These are phyloP conservation scores for Nakazawaea peltata DNA, from an alignment of 805 yeast genomes.

Conservation along the genomic window DNA sequence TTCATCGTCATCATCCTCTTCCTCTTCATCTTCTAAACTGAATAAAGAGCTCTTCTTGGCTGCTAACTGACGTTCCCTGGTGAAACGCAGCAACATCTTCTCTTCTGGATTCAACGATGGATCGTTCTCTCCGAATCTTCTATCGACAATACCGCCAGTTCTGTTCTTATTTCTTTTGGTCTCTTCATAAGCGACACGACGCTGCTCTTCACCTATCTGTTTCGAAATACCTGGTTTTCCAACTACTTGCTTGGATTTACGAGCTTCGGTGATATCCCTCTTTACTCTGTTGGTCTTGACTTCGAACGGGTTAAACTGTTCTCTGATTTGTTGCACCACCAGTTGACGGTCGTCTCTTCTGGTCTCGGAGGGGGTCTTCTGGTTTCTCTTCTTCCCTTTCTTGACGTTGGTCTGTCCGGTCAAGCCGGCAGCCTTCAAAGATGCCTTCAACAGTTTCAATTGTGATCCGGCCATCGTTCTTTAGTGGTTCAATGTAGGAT, in stretches of 20 bases:
- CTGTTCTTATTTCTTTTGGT: slow-evolving; percentile 57
- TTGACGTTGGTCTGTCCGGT: slow-evolving; percentile 78
- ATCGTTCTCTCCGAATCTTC: slow-evolving; percentile 88
- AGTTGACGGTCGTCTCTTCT: slow-evolving; percentile 61
- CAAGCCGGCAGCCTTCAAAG: slow-evolving; percentile 68
- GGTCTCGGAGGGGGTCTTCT: slow-evolving; percentile 50
- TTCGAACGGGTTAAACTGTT: slow-evolving; percentile 88
- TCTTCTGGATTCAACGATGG: slow-evolving; percentile 72
- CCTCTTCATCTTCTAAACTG: slow-evolving; percentile 65
- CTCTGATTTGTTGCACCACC: slow-evolving; percentile 55
- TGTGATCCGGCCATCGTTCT: slow-evolving; percentile 75
- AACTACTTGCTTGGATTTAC: slow-evolving; percentile 38
- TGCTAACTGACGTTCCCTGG: slow-evolving; percentile 73
- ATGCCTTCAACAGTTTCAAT: slow-evolving; percentile 71
- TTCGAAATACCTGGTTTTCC: slow-evolving; percentile 67
- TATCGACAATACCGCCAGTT: slow-evolving; percentile 73
- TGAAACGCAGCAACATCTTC: slow-evolving; percentile 90
- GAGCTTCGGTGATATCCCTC: slow-evolving; percentile 37
- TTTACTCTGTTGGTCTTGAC: slow-evolving; percentile 62
- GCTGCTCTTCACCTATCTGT: slow-evolving; percentile 58
- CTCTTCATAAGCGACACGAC: slow-evolving; percentile 55
- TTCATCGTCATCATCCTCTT: slow-evolving; percentile 28
- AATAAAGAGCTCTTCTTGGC: slow-evolving; percentile 47
- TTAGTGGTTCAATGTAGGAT: no score
- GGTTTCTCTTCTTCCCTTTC: slow-evolving; percentile 38